These are phyloP conservation scores for Monosporozyma solicola DNA, from an alignment of 805 yeast genomes.

Conservation along the genomic window DNA sequence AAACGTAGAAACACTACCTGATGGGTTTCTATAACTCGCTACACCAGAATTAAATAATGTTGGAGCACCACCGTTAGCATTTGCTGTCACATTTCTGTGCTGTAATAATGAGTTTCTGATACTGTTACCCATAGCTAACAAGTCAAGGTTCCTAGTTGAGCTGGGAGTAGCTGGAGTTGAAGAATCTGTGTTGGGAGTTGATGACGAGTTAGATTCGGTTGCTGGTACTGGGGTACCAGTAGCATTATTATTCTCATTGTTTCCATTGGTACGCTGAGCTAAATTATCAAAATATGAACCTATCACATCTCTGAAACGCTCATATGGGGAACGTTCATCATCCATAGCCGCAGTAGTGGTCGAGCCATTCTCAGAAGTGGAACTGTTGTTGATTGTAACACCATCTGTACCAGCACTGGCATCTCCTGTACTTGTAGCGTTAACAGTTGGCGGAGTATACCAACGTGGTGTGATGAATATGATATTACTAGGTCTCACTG, in stretches of 20 bases:
- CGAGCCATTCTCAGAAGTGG: neutral
- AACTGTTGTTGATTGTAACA: neutral
- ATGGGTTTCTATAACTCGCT: conserved; percentile 25
- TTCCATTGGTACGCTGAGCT: neutral
- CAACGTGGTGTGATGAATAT: neutral
- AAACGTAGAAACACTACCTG: conserved; percentile 23
- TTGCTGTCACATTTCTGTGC: neutral
- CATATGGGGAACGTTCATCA: conserved; percentile 10
- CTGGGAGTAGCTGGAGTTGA: neutral
- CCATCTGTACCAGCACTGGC: neutral
- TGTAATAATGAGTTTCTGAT: neutral
- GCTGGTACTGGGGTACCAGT: neutral
- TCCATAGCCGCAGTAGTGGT: neutral
- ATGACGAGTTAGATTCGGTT: neutral
- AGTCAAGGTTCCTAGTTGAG: neutral
- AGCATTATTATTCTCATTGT: neutral
- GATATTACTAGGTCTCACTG: neutral
- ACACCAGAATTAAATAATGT: conserved; percentile 25
- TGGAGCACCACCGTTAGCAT: neutral
- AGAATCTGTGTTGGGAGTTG: neutral
- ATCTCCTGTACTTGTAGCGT: neutral
- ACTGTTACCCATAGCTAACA: neutral
- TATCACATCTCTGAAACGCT: conserved; percentile 18
- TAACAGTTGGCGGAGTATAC: neutral
- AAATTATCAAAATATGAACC: conserved; percentile 1